A percentile compares a stretch with the other conserved stretches of the same genome.
Conservation (phyloP, 2,329 filamentous ascomycete genomes). For the Neophaeococcomyces aloes region DNA sequence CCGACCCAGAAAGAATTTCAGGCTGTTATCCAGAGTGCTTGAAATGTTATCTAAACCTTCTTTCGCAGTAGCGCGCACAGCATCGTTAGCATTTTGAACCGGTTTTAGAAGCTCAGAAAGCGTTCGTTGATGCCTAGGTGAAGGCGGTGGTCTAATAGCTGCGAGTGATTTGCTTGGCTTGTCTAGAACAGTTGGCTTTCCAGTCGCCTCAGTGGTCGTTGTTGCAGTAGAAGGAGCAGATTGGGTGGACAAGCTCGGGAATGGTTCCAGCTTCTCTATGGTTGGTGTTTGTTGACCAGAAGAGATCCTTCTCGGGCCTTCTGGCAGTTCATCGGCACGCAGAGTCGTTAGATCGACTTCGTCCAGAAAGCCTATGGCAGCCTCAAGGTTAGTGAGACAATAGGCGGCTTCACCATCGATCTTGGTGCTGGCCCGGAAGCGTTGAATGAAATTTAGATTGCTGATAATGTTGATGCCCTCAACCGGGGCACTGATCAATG, state of each 20-base stretch:
- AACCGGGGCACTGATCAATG: conserved; percentile 79
- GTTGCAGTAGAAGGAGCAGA: conserved; percentile 21
- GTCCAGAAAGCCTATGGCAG: conserved; percentile 85
- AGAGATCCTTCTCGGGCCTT: conserved; percentile 51
- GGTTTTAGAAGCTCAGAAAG: conserved; percentile 80
- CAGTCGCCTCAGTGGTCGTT: conserved; percentile 25
- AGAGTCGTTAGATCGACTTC: conserved; percentile 89
- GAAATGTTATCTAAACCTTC: conserved; percentile 87
- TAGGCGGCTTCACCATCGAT: conserved; percentile 92
- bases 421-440: conserved; percentile 75
- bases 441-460: conserved; percentile 88
- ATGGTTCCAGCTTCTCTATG: conserved; percentile 15
- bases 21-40: conserved; percentile 79
- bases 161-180: conserved; percentile 19
- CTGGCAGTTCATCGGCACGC: conserved; percentile 64
- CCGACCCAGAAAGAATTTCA: conserved; percentile 84
- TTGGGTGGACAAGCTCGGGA: conserved; percentile 14
- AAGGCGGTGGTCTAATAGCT: conserved; percentile 18
- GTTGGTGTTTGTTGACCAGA: conserved; percentile 38
- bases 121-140: conserved; percentile 55
- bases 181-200: conserved; percentile 21
- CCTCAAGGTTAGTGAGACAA: conserved; percentile 90
- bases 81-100: conserved; percentile 71
- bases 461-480: conserved; percentile 83
- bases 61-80: conserved; percentile 77